Evolutionary conservation across 768 basidiomycete species (phyloP), one percentile per base, ranked within the genome.

Genomic region (Rhodotorula babjevae): DNA sequence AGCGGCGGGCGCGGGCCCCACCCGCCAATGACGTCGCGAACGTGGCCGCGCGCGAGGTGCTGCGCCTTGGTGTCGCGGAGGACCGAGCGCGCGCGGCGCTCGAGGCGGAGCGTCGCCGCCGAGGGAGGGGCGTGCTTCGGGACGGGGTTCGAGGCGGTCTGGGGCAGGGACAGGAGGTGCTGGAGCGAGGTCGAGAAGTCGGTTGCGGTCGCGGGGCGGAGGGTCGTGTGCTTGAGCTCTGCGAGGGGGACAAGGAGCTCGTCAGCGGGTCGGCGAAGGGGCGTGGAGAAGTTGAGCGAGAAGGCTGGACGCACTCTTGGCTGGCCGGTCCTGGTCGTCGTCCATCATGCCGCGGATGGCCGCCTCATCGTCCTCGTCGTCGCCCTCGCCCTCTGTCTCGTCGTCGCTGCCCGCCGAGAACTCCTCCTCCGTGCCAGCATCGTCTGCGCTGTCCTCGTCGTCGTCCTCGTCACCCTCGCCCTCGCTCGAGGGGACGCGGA

Each of bases 21-120:
- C 2, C 78, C 78, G 40, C 67, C 77, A n/a, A 79, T 79, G 11
- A 79, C 74, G 61, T 79, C 78, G n/a, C 65, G 53, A 46, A 79
- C 76, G 63, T 78, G 77, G 0, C 78, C 78, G 25, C 78, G 69
- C 49, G 71, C 73, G 53, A 73, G 61, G 56, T 75, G 72, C 47
- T 73, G 65, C 23, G 76, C 73, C 55, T 77, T 78, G n/a, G 73
- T 77, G 36, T 73, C 73, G 53, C 73, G 70, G 14, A 78, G 56
- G 58, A 74, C 72, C 42, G 58, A 66, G 29, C 68, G 65, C 23
- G 77, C 73, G 14, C 72, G 69, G 21, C 76, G 69, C 65, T 79
- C 78, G 65, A 79, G 77, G 3, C 63, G 62, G 25, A 63, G 72
- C 1, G 69, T 68, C 10, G 69, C 66, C 29, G 71, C 72, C 11